Evolutionary conservation across 106 monocot species (phyloP).

Genomic region (Alisma plantagoaquatica): DNA sequence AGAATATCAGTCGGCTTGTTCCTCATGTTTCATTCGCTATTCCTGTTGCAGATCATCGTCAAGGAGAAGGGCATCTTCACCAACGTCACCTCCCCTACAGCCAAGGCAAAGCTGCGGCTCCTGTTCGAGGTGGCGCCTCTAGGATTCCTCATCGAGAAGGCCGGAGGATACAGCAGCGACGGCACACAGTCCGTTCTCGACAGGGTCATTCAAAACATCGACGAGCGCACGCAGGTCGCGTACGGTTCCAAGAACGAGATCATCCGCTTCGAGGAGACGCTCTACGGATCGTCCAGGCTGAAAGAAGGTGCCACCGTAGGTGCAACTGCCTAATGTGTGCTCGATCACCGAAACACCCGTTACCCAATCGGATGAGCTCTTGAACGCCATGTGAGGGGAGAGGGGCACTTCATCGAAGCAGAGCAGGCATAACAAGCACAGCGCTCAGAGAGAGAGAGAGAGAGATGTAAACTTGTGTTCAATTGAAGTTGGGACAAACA

Average conservation of each 20-base stretch:
- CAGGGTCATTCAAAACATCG: conserved; percentile 66
- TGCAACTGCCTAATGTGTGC: conserved; percentile 52
- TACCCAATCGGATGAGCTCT: no score
- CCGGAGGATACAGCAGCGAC: conserved; percentile 93
- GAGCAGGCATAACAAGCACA: no score
- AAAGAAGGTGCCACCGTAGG: conserved; percentile 55
- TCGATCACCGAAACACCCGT: no score
- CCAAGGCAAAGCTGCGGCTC: conserved; percentile 92
- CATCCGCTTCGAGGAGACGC: conserved; percentile 91
- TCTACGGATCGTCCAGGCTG: conserved; percentile 84
- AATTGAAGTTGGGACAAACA: no score
- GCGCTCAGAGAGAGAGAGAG: no score
- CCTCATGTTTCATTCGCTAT: no score
- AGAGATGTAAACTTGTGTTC: no score
- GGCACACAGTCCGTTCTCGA: conserved; percentile 79
- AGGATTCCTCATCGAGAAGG: conserved; percentile 81
- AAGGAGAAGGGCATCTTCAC: conserved; percentile 99
- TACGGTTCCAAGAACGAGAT: conserved; percentile 98
- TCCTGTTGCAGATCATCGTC: conserved; percentile 99
- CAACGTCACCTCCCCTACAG: conserved; percentile 72
- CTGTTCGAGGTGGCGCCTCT: conserved; percentile 91
- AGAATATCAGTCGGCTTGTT: no score
- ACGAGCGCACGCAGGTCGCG: conserved; percentile 88
- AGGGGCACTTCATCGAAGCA: no score
- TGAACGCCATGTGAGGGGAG: no score